phyloP scores from a whole-genome alignment of 2,329 filamentous ascomycete species.

The Byssochlamys sp. region DNA sequence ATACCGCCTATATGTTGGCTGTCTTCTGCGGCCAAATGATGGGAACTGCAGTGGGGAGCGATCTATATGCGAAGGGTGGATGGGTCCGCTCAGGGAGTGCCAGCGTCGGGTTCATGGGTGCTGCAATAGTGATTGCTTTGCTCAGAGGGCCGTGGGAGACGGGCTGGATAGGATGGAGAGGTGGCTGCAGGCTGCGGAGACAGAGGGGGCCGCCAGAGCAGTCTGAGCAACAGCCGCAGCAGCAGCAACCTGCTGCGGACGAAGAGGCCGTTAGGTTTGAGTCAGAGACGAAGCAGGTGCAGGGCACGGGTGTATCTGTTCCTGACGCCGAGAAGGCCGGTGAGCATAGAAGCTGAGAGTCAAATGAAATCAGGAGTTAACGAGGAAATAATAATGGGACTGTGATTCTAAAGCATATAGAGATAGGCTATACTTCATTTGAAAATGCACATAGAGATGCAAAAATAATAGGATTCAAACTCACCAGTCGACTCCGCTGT shows the following conservation, averaged over 20 bases:
- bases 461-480: not conserved
- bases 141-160: constrained; percentile 48
- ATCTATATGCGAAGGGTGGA: constrained; percentile 46
- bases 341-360: not conserved
- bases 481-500: not conserved
- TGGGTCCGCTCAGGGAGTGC: constrained; percentile 50
- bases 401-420: not conserved
- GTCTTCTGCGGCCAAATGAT: constrained; percentile 67
- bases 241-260: not conserved
- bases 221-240: not conserved
- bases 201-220: not conserved
- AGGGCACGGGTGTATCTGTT: not conserved
- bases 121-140: constrained; percentile 39
- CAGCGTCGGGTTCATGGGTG: constrained; percentile 46
- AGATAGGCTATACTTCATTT: not conserved
- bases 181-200: constrained; percentile 43
- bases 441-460: not conserved
- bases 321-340: not conserved
- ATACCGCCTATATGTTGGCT: constrained; percentile 72
- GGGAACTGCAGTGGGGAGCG: constrained; percentile 53
- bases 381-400: not conserved
- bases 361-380: not conserved
- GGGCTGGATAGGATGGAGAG: constrained; percentile 52
- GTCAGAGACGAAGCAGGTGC: not conserved
- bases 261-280: not conserved